Base-by-base conservation (phyloP, 164 flowering plant species). In the Akebia trifoliata region DNA sequence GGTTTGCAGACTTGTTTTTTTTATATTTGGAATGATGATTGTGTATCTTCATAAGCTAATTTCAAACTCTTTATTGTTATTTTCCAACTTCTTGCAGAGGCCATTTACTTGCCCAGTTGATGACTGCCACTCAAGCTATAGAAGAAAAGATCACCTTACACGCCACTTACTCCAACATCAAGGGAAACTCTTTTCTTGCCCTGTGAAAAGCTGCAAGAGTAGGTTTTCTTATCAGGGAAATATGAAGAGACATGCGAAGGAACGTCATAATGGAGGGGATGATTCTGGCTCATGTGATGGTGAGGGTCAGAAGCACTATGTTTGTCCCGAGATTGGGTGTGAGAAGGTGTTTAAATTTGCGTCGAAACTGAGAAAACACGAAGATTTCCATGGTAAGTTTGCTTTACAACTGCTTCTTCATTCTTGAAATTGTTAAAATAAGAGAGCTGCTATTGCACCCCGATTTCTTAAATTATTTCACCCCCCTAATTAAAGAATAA, bases 61-160 rank as follows among this genome's bases (percentile, higher is more conserved):
- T 25, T 24, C 26, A 21, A 46, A 22, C 20, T 1, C n/a, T n/a
- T n/a, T n/a, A n/a, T 38, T 15, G 8, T 24, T 32, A 15, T 57
- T 30, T 15, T 30, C 6, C 15, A 36, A n/a, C 11, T 57, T 38
- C 1, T 57, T 73, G 54, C 77, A 93, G 99, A 81, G 97, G 67
- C 81, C 84, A 7, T 93, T 83, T 66, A 25, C 37, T 17, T 90
- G 99, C 58, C 71, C 84, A 0, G 72, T 84, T 8, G 95, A 83
- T 67, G 95, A 79, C 61, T 90, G 99, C 45, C 47, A 61, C 26
- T 70, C 81, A 38, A 83, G 90, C 62, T 90, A 84, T 56, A 73
- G 85, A 72, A 77, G 99, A 57, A 84, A 85, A 71, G 96, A 94
- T 59, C 99, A 94, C 69, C 75, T 94, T 69, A 78, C 57, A 20